A percentile compares a stretch with the other conserved stretches of the same genome.
Evolutionary conservation across 768 basidiomycete genomes (phyloP).

Genomic region (Solioccasus polychromus): DNA sequence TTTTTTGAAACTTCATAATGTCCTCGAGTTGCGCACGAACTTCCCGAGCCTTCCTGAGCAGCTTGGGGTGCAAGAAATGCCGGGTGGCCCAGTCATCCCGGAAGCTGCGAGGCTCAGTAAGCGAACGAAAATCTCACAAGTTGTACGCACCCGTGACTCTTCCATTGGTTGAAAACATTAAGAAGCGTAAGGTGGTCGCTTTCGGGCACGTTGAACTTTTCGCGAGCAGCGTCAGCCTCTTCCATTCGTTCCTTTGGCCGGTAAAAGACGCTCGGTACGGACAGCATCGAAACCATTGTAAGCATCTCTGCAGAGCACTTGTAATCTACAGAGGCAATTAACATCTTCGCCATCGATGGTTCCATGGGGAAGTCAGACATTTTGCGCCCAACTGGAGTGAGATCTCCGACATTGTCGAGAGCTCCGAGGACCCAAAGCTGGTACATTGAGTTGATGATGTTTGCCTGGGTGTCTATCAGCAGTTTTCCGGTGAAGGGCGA

Average conservation of each 20-base stretch:
- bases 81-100: slow-evolving; percentile 94
- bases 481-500: neutral
- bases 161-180: slow-evolving; percentile 99
- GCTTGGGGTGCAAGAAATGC: slow-evolving; percentile 96
- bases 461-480: slow-evolving; percentile 52
- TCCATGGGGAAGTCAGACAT: slow-evolving; percentile 99
- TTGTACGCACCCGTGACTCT: slow-evolving; percentile 76
- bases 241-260: slow-evolving; percentile 96
- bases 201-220: slow-evolving; percentile 98
- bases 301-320: slow-evolving; percentile 94
- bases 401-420: slow-evolving; percentile 94
- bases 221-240: slow-evolving; percentile 94
- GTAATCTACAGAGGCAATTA: slow-evolving; percentile 87
- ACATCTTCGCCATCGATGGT: slow-evolving; percentile 98
- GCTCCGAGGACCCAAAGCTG: slow-evolving; percentile 99
- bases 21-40: slow-evolving; percentile 95
- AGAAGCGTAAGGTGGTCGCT: slow-evolving; percentile 94
- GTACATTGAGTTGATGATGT: slow-evolving; percentile 99
- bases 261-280: slow-evolving; percentile 97
- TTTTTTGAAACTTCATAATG: slow-evolving; percentile 99
- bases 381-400: slow-evolving; percentile 88
- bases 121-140: neutral
- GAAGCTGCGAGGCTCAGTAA: slow-evolving; percentile 47
- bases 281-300: slow-evolving; percentile 98
- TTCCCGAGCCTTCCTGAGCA: slow-evolving; percentile 92